These are phyloP conservation scores for Sanghuangporus weigelae DNA, from an alignment of 1,284 basidiomycete genomes.

Conservation along the genomic window DNA sequence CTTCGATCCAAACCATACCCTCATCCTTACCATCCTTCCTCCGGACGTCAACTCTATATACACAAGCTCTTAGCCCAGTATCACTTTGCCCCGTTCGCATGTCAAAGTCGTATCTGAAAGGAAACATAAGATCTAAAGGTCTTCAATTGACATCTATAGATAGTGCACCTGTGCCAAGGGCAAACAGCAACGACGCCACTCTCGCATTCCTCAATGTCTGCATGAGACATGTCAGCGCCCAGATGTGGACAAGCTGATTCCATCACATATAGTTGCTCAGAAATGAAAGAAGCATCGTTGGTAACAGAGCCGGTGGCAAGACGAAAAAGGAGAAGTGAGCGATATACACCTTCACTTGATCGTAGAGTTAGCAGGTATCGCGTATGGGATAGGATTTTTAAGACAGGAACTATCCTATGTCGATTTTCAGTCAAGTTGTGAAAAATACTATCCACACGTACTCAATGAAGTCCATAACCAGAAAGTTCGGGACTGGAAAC, in stretches of 20 bases:
- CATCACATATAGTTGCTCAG: constrained; percentile 74
- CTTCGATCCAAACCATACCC: constrained; percentile 60
- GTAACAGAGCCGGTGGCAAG: constrained; percentile 27
- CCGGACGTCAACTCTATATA: constrained; percentile 60
- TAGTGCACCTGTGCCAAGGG: constrained; percentile 74
- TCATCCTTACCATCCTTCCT: constrained; percentile 32
- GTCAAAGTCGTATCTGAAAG: constrained; percentile 65
- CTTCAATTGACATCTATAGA: not conserved
- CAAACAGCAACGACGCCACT: constrained; percentile 61
- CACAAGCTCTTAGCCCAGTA: constrained; percentile 76
- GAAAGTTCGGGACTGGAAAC: not conserved
- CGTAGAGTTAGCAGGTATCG: constrained; percentile 66
- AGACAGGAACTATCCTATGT: constrained; percentile 45
- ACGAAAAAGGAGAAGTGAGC: constrained; percentile 69
- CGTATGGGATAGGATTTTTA: constrained; percentile 53
- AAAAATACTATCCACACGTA: not conserved
- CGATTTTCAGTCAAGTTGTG: not conserved
- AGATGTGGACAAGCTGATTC: constrained; percentile 82
- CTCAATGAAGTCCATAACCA: constrained; percentile 12
- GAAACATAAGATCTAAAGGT: constrained; percentile 19
- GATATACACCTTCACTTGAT: constrained; percentile 58
- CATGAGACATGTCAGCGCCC: constrained; percentile 79
- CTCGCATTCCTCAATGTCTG: constrained; percentile 70
- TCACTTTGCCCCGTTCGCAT: constrained; percentile 68
- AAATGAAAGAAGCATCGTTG: constrained; percentile 13